Percentiles rank a stretch among this genome's conserved stretches.
Conservation (phyloP, 345 rosid species). For the Linum lewisii region DNA sequence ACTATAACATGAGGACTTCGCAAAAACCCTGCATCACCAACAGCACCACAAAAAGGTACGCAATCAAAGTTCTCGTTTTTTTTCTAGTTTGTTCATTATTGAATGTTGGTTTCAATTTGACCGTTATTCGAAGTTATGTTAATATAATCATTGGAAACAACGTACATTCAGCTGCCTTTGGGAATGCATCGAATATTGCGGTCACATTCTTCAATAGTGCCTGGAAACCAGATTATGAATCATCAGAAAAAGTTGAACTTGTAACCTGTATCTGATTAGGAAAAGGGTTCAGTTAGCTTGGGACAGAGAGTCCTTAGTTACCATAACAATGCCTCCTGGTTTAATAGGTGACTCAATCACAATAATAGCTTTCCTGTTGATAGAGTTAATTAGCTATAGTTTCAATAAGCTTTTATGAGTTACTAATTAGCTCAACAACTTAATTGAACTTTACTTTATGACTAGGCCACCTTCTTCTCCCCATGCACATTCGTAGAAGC, state of each 20-base stretch:
- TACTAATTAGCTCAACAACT: not conserved
- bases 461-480: constrained; percentile 25
- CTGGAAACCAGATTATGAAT: constrained; percentile 20
- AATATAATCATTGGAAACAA: constrained; percentile 1
- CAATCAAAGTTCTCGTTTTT: not conserved
- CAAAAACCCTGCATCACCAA: constrained; percentile 46
- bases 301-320: constrained; percentile 16
- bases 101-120: not conserved
- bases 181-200: constrained; percentile 51
- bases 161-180: constrained; percentile 54
- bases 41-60: not conserved
- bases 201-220: constrained; percentile 42
- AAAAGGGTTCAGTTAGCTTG: not conserved
- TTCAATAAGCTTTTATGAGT: not conserved
- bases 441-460: constrained; percentile 30
- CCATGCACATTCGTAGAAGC: constrained; percentile 52
- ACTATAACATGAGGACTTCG: constrained; percentile 43
- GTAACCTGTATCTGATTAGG: not conserved
- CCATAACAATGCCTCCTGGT: constrained; percentile 71
- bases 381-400: not conserved
- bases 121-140: not conserved
- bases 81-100: too few relatives aligned
- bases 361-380: constrained; percentile 52
- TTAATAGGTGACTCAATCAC: constrained; percentile 68
- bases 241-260: not conserved